Conservation (phyloP, 495 filamentous ascomycete genomes). For the Penicillium chermesinum region DNA sequence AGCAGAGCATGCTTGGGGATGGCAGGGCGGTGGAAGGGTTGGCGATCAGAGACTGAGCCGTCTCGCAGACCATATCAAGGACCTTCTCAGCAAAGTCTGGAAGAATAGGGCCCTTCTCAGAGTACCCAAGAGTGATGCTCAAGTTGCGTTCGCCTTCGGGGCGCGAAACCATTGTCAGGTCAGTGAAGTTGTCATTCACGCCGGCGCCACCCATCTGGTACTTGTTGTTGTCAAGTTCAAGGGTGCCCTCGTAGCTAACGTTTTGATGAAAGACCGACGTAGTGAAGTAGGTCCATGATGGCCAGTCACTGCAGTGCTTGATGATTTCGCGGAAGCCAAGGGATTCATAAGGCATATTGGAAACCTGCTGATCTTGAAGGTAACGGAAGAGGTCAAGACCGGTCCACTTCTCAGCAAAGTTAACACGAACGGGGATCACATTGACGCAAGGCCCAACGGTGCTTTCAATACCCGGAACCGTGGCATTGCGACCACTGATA, state of each 20-base stretch:
- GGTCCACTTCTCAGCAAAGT: constrained; percentile 44
- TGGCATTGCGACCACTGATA: constrained; percentile 53
- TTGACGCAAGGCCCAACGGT: constrained; percentile 58
- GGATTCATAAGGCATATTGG: constrained; percentile 54
- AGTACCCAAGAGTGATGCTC: constrained; percentile 42
- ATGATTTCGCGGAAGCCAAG: constrained; percentile 57
- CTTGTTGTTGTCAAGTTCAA: constrained; percentile 41
- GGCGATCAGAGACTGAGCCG: constrained; percentile 37
- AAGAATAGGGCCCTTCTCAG: constrained; percentile 39
- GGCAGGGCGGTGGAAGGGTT: constrained; percentile 41
- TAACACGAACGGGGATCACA: constrained; percentile 53
- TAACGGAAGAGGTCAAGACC: constrained; percentile 48
- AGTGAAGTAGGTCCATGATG: constrained; percentile 45
- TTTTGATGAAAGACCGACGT: constrained; percentile 48
- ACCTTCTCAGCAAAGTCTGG: constrained; percentile 37
- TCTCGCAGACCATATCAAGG: constrained; percentile 47
- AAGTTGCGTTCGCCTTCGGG: constrained; percentile 36
- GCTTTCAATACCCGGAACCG: constrained; percentile 48
- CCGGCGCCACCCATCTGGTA: constrained; percentile 48
- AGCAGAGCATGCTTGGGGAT: constrained; percentile 36
- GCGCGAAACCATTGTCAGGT: constrained; percentile 47
- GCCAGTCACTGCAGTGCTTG: constrained; percentile 55
- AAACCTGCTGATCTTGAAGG: constrained; percentile 55
- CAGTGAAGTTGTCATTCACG: constrained; percentile 46
- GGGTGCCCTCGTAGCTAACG: constrained; percentile 35